Evolutionary conservation across 2,329 filamentous ascomycete genomes (phyloP).

Genomic region (Septoria petroselini): DNA sequence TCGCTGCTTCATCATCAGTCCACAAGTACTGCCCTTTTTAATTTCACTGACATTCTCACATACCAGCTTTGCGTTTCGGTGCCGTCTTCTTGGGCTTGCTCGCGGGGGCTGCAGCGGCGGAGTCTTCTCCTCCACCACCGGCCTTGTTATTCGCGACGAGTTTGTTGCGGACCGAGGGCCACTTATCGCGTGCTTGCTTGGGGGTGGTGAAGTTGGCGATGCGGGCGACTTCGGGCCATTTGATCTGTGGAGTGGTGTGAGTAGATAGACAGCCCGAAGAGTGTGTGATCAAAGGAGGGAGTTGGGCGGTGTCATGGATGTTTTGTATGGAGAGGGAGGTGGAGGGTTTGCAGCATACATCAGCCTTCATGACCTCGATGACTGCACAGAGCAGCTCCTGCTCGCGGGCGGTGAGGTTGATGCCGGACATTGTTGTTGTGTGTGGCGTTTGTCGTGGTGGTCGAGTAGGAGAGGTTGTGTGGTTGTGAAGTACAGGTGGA

Average conservation of each 20-base stretch:
- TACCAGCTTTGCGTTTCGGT: conserved; percentile 19
- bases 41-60: too few species aligned
- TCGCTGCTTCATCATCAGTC: not conserved
- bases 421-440: conserved; percentile 17
- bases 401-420: conserved; percentile 25
- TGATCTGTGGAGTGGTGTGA: conserved; percentile 17
- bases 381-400: conserved; percentile 25
- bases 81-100: conserved; percentile 15
- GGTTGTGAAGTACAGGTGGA: not conserved
- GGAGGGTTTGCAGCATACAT: too few species aligned
- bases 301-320: too few species aligned
- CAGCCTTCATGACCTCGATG: conserved; percentile 21
- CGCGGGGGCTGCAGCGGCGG: conserved; percentile 4
- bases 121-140: not conserved
- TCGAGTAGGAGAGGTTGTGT: not conserved
- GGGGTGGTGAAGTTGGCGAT: conserved; percentile 21
- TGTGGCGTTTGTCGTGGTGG: not conserved
- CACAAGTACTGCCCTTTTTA: not conserved
- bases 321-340: too few species aligned
- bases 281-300: too few species aligned
- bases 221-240: conserved; percentile 26
- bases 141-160: conserved; percentile 14
- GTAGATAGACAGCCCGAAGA: too few species aligned
- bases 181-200: conserved; percentile 29
- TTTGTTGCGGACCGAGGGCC: conserved; percentile 22